A percentile compares a stretch with the other conserved stretches of the same genome.
Evolutionary conservation across 768 basidiomycete species (phyloP).

Genomic region (Termitomyces sp.): DNA sequence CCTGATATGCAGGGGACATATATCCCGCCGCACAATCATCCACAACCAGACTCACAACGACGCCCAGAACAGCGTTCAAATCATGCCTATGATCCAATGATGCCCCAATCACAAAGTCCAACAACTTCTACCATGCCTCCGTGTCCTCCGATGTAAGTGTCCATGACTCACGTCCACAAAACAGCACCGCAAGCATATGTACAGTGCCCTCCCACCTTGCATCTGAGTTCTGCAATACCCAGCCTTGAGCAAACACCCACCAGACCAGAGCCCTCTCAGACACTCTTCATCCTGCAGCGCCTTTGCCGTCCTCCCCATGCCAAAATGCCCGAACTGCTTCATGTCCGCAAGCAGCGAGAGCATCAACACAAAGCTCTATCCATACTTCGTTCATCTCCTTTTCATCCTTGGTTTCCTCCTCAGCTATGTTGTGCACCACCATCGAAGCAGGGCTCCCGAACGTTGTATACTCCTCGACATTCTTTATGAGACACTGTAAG

Average conservation of each 20-base stretch:
- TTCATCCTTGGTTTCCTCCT: constrained; percentile 15
- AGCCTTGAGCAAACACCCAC: constrained; percentile 51
- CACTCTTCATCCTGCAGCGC: constrained; percentile 29
- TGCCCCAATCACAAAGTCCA: constrained; percentile 46
- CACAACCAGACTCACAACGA: constrained; percentile 43
- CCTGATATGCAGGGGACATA: constrained; percentile 27
- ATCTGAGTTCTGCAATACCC: constrained; percentile 39
- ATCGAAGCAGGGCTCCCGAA: not conserved
- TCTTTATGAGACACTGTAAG: constrained; percentile 45
- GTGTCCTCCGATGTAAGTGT: constrained; percentile 43
- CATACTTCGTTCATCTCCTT: constrained; percentile 50
- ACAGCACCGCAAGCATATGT: constrained; percentile 57
- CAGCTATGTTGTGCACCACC: not conserved
- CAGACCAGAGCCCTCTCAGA: constrained; percentile 51
- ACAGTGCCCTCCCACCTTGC: constrained; percentile 53
- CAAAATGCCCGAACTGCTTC: constrained; percentile 51
- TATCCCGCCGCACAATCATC: constrained; percentile 3
- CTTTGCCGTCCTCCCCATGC: constrained; percentile 24
- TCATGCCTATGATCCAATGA: constrained; percentile 63
- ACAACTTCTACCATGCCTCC: constrained; percentile 55
- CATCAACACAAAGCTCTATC: constrained; percentile 58
- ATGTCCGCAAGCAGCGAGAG: constrained; percentile 41
- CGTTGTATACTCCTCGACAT: constrained; percentile 42
- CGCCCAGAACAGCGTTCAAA: constrained; percentile 47
- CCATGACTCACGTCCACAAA: constrained; percentile 33